These are phyloP conservation scores for Colletotrichum filicis DNA, from an alignment of 2,329 filamentous ascomycete genomes.

Conservation along the genomic window DNA sequence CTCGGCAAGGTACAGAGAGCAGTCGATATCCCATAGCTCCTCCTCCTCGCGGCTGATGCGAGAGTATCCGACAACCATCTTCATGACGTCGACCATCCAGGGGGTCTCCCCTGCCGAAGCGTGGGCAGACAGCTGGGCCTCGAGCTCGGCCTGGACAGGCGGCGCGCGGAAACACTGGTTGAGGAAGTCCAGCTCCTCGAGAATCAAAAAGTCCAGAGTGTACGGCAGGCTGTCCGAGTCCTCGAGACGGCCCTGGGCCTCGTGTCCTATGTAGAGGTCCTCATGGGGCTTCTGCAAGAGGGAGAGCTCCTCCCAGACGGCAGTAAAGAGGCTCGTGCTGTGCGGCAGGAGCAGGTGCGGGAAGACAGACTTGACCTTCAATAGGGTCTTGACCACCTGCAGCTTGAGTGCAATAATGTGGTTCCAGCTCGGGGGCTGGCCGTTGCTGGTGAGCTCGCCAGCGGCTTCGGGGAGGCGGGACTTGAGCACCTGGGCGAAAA, in stretches of 20 bases:
- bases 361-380: conserved; percentile 88
- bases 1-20: conserved; percentile 94
- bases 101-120: conserved; percentile 71
- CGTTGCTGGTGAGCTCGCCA: conserved; percentile 53
- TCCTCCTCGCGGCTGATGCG: conserved; percentile 94
- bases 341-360: conserved; percentile 84
- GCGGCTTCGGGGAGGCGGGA: conserved; percentile 76
- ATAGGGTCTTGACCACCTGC: conserved; percentile 91
- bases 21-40: conserved; percentile 95
- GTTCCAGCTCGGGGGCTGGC: conserved; percentile 78
- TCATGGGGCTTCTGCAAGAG: conserved; percentile 79
- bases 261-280: conserved; percentile 85
- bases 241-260: conserved; percentile 87
- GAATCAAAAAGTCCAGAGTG: conserved; percentile 90
- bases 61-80: conserved; percentile 84
- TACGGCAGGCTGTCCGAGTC: conserved; percentile 93
- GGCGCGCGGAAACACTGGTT: conserved; percentile 90
- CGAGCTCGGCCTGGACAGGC: conserved; percentile 89
- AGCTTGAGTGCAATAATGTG: conserved; percentile 88
- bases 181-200: conserved; percentile 95
- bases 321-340: conserved; percentile 83
- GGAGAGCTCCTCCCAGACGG: conserved; percentile 89
- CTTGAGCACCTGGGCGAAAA: conserved; percentile 85
- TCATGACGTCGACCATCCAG: conserved; percentile 91
- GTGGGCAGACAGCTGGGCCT: conserved; percentile 76